phyloP scores from a whole-genome alignment of 306 rosid genomes.

The Calophaca sinica region DNA sequence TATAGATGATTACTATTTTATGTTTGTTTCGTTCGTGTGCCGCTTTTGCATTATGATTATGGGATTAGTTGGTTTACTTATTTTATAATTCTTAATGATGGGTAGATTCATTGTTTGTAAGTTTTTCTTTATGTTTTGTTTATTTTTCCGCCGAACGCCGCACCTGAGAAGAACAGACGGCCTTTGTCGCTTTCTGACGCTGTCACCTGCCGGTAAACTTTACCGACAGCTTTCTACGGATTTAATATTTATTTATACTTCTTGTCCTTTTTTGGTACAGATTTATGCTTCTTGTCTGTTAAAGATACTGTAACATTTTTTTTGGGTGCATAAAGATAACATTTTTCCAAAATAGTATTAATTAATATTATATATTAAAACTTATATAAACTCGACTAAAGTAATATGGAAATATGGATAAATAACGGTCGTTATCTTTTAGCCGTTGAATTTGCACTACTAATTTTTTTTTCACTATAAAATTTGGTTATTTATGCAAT shows the following conservation, averaged over 20 bases:
- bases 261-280: not conserved
- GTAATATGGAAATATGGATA: too few species aligned
- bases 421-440: too few species aligned
- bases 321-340: too few species aligned
- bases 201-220: slow-evolving; percentile 52
- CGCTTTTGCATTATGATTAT: not conserved
- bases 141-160: slow-evolving; percentile 88
- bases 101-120: not conserved
- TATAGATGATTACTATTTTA: not conserved
- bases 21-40: not conserved
- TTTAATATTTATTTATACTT: slow-evolving; percentile 20
- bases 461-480: too few species aligned
- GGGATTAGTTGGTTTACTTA: slow-evolving; percentile 40
- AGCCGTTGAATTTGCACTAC: too few species aligned
- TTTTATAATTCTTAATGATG: not conserved
- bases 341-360: too few species aligned
- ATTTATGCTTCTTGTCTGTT: too few species aligned
- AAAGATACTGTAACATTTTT: too few species aligned
- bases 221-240: slow-evolving; percentile 49
- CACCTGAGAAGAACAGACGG: slow-evolving; percentile 72
- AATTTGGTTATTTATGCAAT: too few species aligned
- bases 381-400: too few species aligned
- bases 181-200: slow-evolving; percentile 57
- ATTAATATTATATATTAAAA: too few species aligned
- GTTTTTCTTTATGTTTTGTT: not conserved